Percentiles rank a stretch among this genome's conserved stretches.
These are phyloP conservation scores for Rhizoclosmatium sp. DNA, from an alignment of 192 early-diverging fungal genomes.

Conservation along the genomic window DNA sequence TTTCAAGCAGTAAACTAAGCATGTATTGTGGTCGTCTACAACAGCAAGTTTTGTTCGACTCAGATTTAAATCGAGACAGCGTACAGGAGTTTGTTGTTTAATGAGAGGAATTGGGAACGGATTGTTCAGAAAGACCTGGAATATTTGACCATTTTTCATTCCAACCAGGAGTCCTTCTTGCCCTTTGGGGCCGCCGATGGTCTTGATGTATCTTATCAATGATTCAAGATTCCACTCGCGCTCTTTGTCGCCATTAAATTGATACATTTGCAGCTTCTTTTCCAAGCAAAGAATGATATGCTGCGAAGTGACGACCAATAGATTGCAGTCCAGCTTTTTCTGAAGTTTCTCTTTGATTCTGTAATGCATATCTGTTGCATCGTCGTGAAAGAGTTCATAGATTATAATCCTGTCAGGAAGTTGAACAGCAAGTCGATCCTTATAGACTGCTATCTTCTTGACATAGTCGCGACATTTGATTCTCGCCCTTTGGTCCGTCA, in stretches of 20 bases:
- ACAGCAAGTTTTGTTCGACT: constrained; percentile 59
- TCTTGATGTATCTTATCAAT: constrained; percentile 63
- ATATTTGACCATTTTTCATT: constrained; percentile 60
- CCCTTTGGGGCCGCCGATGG: constrained; percentile 60
- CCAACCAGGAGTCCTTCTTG: constrained; percentile 64
- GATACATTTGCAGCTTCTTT: constrained; percentile 58
- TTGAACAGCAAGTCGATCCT: constrained; percentile 66
- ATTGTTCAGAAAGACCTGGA: constrained; percentile 65
- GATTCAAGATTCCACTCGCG: constrained; percentile 64
- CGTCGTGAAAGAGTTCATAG: constrained; percentile 66
- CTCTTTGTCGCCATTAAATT: constrained; percentile 62
- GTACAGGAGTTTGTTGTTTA: constrained; percentile 50
- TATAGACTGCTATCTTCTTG: constrained; percentile 65
- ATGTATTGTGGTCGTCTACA: constrained; percentile 64
- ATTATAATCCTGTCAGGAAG: constrained; percentile 63
- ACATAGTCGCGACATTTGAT: constrained; percentile 70
- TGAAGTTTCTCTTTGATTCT: constrained; percentile 65
- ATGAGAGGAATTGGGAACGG: constrained; percentile 64
- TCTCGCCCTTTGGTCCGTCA: constrained; percentile 56
- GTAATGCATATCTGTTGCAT: constrained; percentile 66
- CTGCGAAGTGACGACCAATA: constrained; percentile 63
- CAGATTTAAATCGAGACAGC: constrained; percentile 61
- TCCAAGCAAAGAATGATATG: constrained; percentile 65
- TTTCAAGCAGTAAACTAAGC: constrained; percentile 59
- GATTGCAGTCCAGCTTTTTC: constrained; percentile 65